These are phyloP conservation scores for Selaginella tamariscina DNA, from an alignment of 75 land plant species.

Conservation along the genomic window DNA sequence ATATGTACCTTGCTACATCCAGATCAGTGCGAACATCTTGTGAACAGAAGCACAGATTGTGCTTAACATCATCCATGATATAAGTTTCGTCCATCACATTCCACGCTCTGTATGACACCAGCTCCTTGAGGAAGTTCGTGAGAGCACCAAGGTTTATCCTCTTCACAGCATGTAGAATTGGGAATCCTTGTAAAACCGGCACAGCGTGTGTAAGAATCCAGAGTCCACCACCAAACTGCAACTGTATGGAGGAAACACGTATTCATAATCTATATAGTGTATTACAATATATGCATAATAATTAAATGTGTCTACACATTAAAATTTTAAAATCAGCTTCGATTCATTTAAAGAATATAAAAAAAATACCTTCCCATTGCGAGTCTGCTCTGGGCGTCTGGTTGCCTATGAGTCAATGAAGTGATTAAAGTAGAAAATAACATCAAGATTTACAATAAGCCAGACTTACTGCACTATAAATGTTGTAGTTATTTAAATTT, in stretches of 20 bases:
- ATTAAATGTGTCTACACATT: too few species aligned
- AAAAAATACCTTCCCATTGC: constrained; percentile 32
- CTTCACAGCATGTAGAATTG: constrained; percentile 60
- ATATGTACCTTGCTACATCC: constrained; percentile 64
- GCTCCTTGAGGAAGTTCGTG: constrained; percentile 89
- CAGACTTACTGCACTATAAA: too few species aligned
- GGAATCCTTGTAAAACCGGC: constrained; percentile 69
- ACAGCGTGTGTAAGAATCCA: constrained; percentile 86
- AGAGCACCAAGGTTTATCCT: constrained; percentile 86
- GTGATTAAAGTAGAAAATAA: too few species aligned
- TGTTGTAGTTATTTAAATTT: too few species aligned
- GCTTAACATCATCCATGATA: constrained; percentile 91
- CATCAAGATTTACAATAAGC: too few species aligned
- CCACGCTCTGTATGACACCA: constrained; percentile 69
- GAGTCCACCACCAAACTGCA: constrained; percentile 89
- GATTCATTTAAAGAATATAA: too few species aligned
- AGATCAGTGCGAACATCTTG: constrained; percentile 61
- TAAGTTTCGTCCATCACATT: constrained; percentile 93
- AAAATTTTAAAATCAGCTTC: too few species aligned
- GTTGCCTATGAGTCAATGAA: too few species aligned
- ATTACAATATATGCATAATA: too few species aligned
- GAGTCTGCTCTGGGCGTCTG: constrained; percentile 27
- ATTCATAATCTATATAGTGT: too few species aligned
- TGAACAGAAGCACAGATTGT: constrained; percentile 83
- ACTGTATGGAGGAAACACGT: too few species aligned